Evolutionary conservation across 768 basidiomycete species (phyloP).

Genomic region (Russula olivacea): DNA sequence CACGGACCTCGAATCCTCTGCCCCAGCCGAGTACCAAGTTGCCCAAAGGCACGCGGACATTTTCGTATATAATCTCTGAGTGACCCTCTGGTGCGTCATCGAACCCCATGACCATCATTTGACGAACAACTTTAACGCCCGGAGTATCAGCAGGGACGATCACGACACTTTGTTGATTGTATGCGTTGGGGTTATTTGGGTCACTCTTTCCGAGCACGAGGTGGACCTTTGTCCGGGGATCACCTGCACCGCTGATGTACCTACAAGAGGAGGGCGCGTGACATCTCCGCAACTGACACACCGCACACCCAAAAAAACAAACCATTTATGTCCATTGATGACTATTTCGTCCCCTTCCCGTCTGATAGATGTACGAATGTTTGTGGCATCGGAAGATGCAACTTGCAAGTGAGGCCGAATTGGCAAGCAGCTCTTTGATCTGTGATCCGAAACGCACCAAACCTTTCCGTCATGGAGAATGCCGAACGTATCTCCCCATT

Average conservation of each 20-base stretch:
- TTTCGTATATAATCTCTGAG: slow-evolving; percentile 90
- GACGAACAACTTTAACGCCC: slow-evolving; percentile 86
- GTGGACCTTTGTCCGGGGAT: slow-evolving; percentile 83
- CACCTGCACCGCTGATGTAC: slow-evolving; percentile 98
- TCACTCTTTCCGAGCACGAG: slow-evolving; percentile 96
- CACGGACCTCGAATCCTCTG: slow-evolving; percentile 78
- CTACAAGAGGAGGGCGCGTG: slow-evolving; percentile 34
- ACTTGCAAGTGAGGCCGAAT: slow-evolving; percentile 39
- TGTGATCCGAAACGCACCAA: slow-evolving; percentile 44
- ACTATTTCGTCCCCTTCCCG: slow-evolving; percentile 84
- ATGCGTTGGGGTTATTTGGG: slow-evolving; percentile 65
- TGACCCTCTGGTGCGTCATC: slow-evolving; percentile 97
- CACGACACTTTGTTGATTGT: slow-evolving; percentile 89
- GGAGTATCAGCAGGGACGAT: slow-evolving; percentile 85
- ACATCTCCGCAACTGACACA: not conserved
- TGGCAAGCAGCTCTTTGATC: slow-evolving; percentile 11
- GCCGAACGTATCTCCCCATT: slow-evolving; percentile 92
- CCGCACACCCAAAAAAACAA: slow-evolving; percentile 8
- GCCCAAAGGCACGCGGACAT: slow-evolving; percentile 80
- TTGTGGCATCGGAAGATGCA: slow-evolving; percentile 93
- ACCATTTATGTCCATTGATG: slow-evolving; percentile 98
- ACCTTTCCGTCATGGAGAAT: slow-evolving; percentile 96
- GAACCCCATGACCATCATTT: slow-evolving; percentile 90
- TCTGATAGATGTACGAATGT: slow-evolving; percentile 82
- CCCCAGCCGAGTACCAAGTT: slow-evolving; percentile 93